phyloP scores from a whole-genome alignment of 768 basidiomycete species.

The Boletus barrowsii region DNA sequence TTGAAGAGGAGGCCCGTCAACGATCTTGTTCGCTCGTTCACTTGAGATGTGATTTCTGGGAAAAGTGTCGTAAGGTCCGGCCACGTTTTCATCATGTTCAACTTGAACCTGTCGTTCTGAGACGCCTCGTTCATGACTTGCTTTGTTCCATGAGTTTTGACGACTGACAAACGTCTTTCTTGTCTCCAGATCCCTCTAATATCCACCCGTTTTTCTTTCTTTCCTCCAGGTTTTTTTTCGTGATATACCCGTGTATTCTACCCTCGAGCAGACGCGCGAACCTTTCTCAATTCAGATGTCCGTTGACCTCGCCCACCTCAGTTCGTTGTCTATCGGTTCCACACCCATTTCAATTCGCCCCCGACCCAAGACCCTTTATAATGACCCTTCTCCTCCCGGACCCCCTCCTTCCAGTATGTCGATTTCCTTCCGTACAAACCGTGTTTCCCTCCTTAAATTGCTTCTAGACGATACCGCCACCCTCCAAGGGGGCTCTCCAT shows the following conservation, averaged over 20 bases:
- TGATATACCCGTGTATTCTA: conserved; percentile 20
- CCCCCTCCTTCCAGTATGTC: conserved; percentile 19
- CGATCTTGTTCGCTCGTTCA: too few species aligned
- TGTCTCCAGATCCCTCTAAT: conserved; percentile 6
- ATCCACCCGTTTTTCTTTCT: neutral
- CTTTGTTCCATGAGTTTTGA: conserved; percentile 31
- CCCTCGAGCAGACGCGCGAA: neutral
- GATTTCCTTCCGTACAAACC: conserved; percentile 21
- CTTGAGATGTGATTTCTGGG: conserved; percentile 1
- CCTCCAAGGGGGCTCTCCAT: conserved; percentile 24
- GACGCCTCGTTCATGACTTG: conserved; percentile 25
- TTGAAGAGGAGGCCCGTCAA: too few species aligned
- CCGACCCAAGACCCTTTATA: conserved; percentile 16
- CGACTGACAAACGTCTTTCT: conserved; percentile 27
- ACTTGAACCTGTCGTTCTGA: conserved; percentile 8
- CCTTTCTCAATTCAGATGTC: conserved; percentile 19
- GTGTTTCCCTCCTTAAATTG: conserved; percentile 33
- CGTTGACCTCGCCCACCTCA: conserved; percentile 18
- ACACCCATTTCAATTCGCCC: conserved; percentile 12
- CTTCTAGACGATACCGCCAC: conserved; percentile 15
- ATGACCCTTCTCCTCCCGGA: conserved; percentile 14
- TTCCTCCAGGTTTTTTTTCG: conserved; percentile 2
- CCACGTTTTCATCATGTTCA: conserved; percentile 32
- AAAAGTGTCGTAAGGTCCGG: conserved; percentile 26
- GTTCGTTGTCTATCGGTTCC: conserved; percentile 16